Evolutionary conservation across 768 basidiomycete species (phyloP).

Genomic region (Trametes cinnabarina): DNA sequence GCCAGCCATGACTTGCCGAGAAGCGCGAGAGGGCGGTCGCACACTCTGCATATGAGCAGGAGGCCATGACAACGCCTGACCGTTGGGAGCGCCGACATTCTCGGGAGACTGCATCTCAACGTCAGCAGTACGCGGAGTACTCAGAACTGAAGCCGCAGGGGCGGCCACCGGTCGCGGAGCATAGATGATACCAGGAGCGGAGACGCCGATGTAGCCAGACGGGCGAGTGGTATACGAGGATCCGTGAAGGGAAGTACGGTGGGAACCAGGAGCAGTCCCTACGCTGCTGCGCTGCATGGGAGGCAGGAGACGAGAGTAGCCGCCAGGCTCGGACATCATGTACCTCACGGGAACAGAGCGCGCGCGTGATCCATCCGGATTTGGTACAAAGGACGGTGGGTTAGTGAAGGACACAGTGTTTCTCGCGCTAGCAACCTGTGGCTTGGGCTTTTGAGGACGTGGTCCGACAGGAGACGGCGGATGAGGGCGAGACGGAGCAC

Average conservation of each 20-base stretch:
- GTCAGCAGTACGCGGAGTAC: constrained; percentile 42
- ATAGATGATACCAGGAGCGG: constrained; percentile 21
- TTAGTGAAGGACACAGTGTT: background rate
- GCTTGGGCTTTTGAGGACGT: constrained; percentile 35
- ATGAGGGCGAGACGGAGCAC: constrained; percentile 37
- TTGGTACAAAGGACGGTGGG: constrained; percentile 7
- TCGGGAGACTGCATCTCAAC: constrained; percentile 44
- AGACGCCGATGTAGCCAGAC: constrained; percentile 2
- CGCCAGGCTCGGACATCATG: background rate
- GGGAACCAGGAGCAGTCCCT: constrained; percentile 6
- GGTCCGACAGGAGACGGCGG: constrained; percentile 53
- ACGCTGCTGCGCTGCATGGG: constrained; percentile 7
- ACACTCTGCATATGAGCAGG: constrained; percentile 8
- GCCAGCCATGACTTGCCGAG: background rate
- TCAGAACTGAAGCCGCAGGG: constrained; percentile 29
- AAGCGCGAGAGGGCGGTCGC: background rate
- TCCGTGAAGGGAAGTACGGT: constrained; percentile 3
- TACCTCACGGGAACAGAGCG: constrained; percentile 3
- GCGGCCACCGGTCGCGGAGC: constrained; percentile 24
- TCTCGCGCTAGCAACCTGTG: constrained; percentile 5
- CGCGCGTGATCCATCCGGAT: constrained; percentile 6
- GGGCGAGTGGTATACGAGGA: background rate
- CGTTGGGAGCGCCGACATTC: constrained; percentile 41
- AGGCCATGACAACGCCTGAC: constrained; percentile 32
- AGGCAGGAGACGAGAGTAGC: background rate